Percentiles rank a stretch among this genome's conserved stretches.
Evolutionary conservation across 2,329 filamentous ascomycete species (phyloP).

Genomic region (Biscogniauxia sp.): DNA sequence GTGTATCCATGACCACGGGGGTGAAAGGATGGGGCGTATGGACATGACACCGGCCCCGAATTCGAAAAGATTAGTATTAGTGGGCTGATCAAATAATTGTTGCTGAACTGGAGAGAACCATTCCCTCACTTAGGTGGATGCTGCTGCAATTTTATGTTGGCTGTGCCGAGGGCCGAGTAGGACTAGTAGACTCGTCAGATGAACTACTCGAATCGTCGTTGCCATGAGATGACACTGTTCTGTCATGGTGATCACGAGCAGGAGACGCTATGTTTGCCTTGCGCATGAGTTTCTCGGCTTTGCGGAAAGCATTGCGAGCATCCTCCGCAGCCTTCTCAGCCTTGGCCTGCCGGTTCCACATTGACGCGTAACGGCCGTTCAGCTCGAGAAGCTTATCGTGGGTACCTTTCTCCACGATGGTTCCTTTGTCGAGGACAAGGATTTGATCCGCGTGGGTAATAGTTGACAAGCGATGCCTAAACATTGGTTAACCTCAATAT

Average conservation of each 20-base stretch:
- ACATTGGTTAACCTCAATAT: constrained; percentile 19
- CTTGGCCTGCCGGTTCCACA: constrained; percentile 88
- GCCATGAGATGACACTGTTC: constrained; percentile 33
- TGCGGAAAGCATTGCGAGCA: constrained; percentile 44
- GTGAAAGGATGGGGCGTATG: constrained; percentile 6
- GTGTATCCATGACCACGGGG: constrained; percentile 15
- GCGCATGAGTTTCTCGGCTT: constrained; percentile 44
- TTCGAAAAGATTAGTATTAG: constrained; percentile 20
- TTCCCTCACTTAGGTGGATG: neutral
- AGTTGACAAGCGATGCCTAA: constrained; percentile 76
- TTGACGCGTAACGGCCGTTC: constrained; percentile 73
- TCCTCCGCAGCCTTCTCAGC: constrained; percentile 68
- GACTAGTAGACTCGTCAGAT: constrained; percentile 29
- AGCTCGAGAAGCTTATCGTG: constrained; percentile 72
- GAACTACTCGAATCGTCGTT: constrained; percentile 42
- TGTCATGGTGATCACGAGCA: constrained; percentile 19
- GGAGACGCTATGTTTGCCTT: constrained; percentile 47
- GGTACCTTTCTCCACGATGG: constrained; percentile 73
- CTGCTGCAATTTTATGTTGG: constrained; percentile 3
- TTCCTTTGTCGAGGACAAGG: constrained; percentile 73
- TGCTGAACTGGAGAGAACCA: neutral
- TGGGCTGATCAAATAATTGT: constrained; percentile 14
- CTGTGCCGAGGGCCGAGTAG: constrained; percentile 12
- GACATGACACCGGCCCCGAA: constrained; percentile 16
- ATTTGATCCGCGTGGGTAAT: constrained; percentile 87